Conservation (phyloP, 176 grass and related monocot genomes). For the Alloteropsis semialata region DNA sequence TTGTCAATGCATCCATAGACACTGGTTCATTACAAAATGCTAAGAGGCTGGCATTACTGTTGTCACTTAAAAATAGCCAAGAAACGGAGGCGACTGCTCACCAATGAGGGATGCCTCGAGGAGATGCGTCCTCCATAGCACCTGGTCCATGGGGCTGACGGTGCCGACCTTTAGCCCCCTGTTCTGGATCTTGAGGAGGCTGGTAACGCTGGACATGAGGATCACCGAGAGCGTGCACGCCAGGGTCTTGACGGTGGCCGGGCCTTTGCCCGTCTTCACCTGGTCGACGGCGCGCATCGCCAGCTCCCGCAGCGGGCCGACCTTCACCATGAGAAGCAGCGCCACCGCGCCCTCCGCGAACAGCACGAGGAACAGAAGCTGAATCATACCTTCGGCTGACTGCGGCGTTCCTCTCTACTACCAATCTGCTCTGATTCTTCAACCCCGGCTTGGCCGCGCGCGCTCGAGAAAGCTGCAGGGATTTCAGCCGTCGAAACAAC, state of each 20-base stretch:
- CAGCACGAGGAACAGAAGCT: constrained; percentile 78
- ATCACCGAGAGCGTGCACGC: constrained; percentile 83
- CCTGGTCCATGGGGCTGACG: constrained; percentile 96
- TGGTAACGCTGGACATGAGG: constrained; percentile 69
- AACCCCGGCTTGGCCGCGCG: neutral
- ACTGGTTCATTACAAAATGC: neutral
- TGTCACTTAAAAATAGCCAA: constrained; percentile 4
- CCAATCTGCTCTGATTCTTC: neutral
- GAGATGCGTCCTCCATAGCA: constrained; percentile 91
- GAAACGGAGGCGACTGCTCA: constrained; percentile 15
- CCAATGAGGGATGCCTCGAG: constrained; percentile 95
- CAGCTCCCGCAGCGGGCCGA: constrained; percentile 79
- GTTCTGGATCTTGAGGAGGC: constrained; percentile 89
- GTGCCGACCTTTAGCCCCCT: constrained; percentile 70
- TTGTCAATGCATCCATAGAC: neutral
- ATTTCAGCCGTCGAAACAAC: neutral
- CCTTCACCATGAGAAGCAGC: constrained; percentile 83
- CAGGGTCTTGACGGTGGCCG: constrained; percentile 85
- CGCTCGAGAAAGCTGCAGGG: neutral
- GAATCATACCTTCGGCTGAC: constrained; percentile 53
- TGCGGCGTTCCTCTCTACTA: neutral
- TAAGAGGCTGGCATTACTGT: neutral
- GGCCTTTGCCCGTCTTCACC: constrained; percentile 75
- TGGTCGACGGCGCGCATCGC: constrained; percentile 82
- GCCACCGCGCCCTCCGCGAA: constrained; percentile 80